A percentile compares a stretch with the other conserved stretches of the same genome.
These are phyloP conservation scores for Kwoniella mangroviensis DNA, from an alignment of 768 basidiomycete genomes.

Conservation along the genomic window DNA sequence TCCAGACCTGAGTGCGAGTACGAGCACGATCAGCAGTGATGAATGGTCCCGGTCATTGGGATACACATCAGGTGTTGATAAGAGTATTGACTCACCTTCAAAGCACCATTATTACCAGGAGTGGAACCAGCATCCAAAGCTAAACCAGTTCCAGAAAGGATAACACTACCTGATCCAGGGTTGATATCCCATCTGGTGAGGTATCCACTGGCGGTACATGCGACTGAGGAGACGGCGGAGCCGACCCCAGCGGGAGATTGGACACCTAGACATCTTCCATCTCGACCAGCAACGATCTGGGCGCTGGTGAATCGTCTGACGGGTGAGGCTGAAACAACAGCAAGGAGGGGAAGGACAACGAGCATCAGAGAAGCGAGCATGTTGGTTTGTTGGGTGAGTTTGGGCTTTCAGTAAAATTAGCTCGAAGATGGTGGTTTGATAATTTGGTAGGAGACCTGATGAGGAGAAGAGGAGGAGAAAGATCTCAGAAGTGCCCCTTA, in stretches of 20 bases:
- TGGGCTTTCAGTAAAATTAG: background rate
- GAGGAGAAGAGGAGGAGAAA: background rate
- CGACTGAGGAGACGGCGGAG: slow-evolving; percentile 6
- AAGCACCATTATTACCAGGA: slow-evolving; percentile 23
- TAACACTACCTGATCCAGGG: slow-evolving; percentile 27
- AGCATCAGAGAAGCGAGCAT: slow-evolving; percentile 19
- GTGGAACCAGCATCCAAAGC: slow-evolving; percentile 28
- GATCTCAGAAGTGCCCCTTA: background rate
- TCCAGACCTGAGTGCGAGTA: background rate
- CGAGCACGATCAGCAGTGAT: too few relatives aligned
- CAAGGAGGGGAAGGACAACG: slow-evolving; percentile 20
- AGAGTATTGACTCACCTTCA: slow-evolving; percentile 20
- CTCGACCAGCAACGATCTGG: slow-evolving; percentile 25
- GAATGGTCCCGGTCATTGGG: too few relatives aligned
- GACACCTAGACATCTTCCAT: slow-evolving; percentile 20
- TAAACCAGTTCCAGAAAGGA: slow-evolving; percentile 20
- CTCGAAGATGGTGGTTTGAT: background rate
- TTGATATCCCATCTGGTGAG: slow-evolving; percentile 30
- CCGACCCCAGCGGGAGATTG: background rate
- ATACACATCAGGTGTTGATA: too few relatives aligned
- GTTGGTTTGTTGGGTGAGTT: background rate
- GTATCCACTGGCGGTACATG: slow-evolving; percentile 6
- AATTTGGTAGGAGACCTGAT: background rate
- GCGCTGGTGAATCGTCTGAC: slow-evolving; percentile 21
- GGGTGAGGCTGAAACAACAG: background rate